These are phyloP conservation scores for Penicillium lividum DNA, from an alignment of 495 filamentous ascomycete genomes.

Conservation along the genomic window DNA sequence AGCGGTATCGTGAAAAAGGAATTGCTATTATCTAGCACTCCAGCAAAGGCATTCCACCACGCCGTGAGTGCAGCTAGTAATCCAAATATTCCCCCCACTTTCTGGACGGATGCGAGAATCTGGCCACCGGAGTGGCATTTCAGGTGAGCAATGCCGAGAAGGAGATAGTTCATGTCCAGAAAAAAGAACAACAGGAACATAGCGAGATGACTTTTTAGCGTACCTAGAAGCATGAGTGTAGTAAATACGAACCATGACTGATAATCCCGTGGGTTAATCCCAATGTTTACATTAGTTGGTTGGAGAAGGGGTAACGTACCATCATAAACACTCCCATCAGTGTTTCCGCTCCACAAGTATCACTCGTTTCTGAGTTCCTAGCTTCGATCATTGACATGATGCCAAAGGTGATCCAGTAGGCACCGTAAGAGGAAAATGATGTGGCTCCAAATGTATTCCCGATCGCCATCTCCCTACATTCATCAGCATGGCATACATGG, in stretches of 20 bases:
- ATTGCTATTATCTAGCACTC: conserved; percentile 70
- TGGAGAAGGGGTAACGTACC: conserved; percentile 35
- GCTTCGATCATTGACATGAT: conserved; percentile 74
- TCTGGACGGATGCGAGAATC: conserved; percentile 51
- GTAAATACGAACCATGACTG: conserved; percentile 95
- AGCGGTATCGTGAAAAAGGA: conserved; percentile 87
- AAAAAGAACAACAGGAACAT: conserved; percentile 88
- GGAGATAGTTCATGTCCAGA: conserved; percentile 71
- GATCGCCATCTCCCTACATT: conserved; percentile 82
- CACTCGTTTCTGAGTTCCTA: conserved; percentile 44
- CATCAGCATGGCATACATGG: background rate
- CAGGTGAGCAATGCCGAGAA: conserved; percentile 70
- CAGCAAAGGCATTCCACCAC: conserved; percentile 88
- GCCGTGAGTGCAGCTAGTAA: conserved; percentile 78
- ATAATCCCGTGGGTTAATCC: background rate
- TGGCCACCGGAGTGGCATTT: conserved; percentile 35
- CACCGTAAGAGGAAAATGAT: conserved; percentile 87
- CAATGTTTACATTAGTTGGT: background rate
- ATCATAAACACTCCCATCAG: conserved; percentile 77
- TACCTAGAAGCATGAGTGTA: conserved; percentile 73
- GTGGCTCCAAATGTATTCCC: conserved; percentile 93
- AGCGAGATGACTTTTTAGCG: conserved; percentile 74
- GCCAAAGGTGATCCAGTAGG: conserved; percentile 85
- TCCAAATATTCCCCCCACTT: conserved; percentile 76
- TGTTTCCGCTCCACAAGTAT: conserved; percentile 45